These are phyloP conservation scores for Puccinellia tenuiflora DNA, from an alignment of 176 grass and related monocot species.

Conservation along the genomic window DNA sequence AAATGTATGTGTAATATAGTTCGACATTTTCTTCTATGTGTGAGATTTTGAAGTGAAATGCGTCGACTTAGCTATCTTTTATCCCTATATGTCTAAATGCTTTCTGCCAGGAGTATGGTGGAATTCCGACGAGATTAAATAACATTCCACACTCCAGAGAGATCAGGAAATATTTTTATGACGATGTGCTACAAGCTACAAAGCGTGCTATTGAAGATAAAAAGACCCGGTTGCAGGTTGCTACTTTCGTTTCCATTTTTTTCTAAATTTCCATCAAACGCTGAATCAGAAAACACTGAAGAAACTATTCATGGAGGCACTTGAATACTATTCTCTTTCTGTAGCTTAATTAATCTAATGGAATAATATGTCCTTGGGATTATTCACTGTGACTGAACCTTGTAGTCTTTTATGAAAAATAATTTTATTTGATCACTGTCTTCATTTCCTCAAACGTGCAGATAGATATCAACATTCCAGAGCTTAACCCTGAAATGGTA, in stretches of 20 bases:
- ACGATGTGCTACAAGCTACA: constrained; percentile 62
- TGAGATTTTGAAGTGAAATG: background rate
- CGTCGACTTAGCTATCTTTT: background rate
- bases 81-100: constrained; percentile 7
- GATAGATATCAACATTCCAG: constrained; percentile 97
- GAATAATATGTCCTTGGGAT: constrained; percentile 11
- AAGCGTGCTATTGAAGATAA: constrained; percentile 78
- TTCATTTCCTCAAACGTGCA: constrained; percentile 33
- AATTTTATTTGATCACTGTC: background rate
- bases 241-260: constrained; percentile 9
- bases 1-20: constrained; percentile 47
- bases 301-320: background rate
- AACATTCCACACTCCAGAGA: constrained; percentile 98
- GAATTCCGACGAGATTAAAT: constrained; percentile 94
- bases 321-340: constrained; percentile 12
- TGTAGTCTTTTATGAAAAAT: background rate
- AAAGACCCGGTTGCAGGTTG: constrained; percentile 81
- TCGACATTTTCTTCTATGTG: constrained; percentile 12
- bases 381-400: background rate
- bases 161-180: constrained; percentile 89
- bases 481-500: constrained; percentile 99
- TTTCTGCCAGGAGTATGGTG: constrained; percentile 61
- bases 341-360: background rate
- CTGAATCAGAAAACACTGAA: background rate
- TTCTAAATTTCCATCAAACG: background rate